A percentile compares a stretch with the other conserved stretches of the same genome.
These are phyloP conservation scores for Aspergillus ustus DNA, from an alignment of 2,329 filamentous ascomycete species.

Conservation along the genomic window DNA sequence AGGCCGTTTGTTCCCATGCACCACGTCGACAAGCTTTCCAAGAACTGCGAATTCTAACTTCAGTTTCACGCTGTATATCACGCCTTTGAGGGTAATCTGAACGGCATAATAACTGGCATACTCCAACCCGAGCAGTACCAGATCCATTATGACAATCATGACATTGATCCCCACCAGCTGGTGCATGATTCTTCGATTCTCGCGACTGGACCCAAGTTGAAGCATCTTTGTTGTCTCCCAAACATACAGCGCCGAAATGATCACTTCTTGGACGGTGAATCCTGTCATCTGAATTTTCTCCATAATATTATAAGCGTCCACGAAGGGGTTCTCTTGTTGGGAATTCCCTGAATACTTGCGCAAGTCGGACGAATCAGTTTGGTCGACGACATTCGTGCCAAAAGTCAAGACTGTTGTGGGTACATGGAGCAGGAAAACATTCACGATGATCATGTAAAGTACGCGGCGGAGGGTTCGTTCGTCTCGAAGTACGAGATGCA, in stretches of 20 bases:
- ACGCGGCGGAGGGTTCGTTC: constrained; percentile 54
- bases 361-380: not conserved
- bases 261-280: constrained; percentile 52
- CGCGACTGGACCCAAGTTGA: constrained; percentile 34
- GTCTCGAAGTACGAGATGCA: constrained; percentile 63
- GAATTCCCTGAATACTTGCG: not conserved
- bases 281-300: constrained; percentile 52
- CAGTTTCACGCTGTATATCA: constrained; percentile 46
- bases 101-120: constrained; percentile 47
- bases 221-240: constrained; percentile 57
- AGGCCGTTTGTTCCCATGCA: constrained; percentile 35
- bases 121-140: constrained; percentile 46
- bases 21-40: constrained; percentile 49
- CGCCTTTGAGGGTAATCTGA: constrained; percentile 48
- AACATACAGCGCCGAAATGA: constrained; percentile 57
- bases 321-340: constrained; percentile 27
- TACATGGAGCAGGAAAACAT: constrained; percentile 59
- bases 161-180: constrained; percentile 54
- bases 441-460: constrained; percentile 62
- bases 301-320: constrained; percentile 49
- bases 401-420: constrained; percentile 61
- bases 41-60: constrained; percentile 63
- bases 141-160: constrained; percentile 53
- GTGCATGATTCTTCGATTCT: constrained; percentile 43
- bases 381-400: constrained; percentile 39